These are phyloP conservation scores for Trifolium pratense DNA, from an alignment of 306 rosid genomes.

Conservation along the genomic window DNA sequence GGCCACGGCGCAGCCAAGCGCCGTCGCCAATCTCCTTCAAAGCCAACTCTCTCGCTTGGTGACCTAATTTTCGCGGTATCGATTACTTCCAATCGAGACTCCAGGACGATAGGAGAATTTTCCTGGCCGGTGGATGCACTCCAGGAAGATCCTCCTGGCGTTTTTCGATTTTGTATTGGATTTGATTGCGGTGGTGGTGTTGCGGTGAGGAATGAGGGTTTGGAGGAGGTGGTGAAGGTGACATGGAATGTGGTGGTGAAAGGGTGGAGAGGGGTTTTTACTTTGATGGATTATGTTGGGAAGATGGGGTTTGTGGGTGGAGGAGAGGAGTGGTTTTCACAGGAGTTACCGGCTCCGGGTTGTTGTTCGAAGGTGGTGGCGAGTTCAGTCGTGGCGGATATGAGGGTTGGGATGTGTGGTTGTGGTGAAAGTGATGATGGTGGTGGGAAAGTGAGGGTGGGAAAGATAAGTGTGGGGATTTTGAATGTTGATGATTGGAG, in stretches of 20 bases:
- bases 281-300: conserved; percentile 64
- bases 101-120: background rate
- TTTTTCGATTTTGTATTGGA: conserved; percentile 49
- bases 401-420: conserved; percentile 49
- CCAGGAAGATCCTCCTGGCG: conserved; percentile 25
- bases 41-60: conserved; percentile 50
- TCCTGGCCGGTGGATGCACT: conserved; percentile 28
- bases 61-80: conserved; percentile 54
- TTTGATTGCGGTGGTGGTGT: background rate
- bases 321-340: conserved; percentile 59
- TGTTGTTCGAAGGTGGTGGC: conserved; percentile 54
- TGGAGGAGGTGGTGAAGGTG: conserved; percentile 50
- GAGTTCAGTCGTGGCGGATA: conserved; percentile 61
- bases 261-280: conserved; percentile 66
- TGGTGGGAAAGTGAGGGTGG: conserved; percentile 38
- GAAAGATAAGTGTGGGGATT: conserved; percentile 57
- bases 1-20: conserved; percentile 43
- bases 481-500: conserved; percentile 65
- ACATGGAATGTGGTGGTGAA: conserved; percentile 68
- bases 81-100: conserved; percentile 14
- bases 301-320: conserved; percentile 41
- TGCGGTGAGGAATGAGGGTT: background rate
- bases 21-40: conserved; percentile 37
- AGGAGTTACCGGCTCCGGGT: conserved; percentile 61
- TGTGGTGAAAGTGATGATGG: background rate